Base-by-base conservation (phyloP, 208 protist genomes). In the Jaenimonas drosophilae region DNA sequence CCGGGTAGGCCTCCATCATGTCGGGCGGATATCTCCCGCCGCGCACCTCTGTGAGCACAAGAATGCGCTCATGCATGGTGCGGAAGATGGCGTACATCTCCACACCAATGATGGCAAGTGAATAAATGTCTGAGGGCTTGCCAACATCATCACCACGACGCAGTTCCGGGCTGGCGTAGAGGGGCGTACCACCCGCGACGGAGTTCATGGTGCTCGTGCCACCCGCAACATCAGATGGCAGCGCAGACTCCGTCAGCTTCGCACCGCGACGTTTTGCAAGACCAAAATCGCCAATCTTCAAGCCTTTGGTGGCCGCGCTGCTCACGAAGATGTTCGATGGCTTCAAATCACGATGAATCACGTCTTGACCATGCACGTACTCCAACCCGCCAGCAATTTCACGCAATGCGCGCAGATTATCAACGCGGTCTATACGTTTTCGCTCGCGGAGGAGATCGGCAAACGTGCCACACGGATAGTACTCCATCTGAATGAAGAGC, bases 401-500 rank as follows among this genome's bases (percentile, higher is more conserved):
- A 42, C 65, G 37, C 54, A 91, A 63, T 57, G 81, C 62, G 37
- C 54, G 62, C 49, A 88, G 45, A 52, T 84, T 84, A 24, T 71
- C 58, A 0, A 77, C 43, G n/a, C 78, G 75, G 34, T 60, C 58
- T 36, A 85, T 71, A n/a, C 59, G 32, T 17, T 41, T 49, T 42
- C 83, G 60, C 21, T 46, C 34, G n/a, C 53, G 32, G 41, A 91
- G 61, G 48, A 69, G 50, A 43, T 91, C 76, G 1, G 77, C 70
- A 3, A 91, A 54, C 17, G 83, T 91, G 7, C 83, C 83, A 16
- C 41, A 55, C 4, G 54, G 25, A 56, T 85, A 91, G 64, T 84
- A 91, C 58, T 91, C 83, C 75, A 86, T 88, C 53, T 88, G 78
- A 27, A 91, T 91, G 47, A 91, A 91, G 7, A 91, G 63, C 65